Evolutionary conservation across 192 early-diverging fungal species (phyloP).

Genomic region (Ramicandelaber brevisporus): DNA sequence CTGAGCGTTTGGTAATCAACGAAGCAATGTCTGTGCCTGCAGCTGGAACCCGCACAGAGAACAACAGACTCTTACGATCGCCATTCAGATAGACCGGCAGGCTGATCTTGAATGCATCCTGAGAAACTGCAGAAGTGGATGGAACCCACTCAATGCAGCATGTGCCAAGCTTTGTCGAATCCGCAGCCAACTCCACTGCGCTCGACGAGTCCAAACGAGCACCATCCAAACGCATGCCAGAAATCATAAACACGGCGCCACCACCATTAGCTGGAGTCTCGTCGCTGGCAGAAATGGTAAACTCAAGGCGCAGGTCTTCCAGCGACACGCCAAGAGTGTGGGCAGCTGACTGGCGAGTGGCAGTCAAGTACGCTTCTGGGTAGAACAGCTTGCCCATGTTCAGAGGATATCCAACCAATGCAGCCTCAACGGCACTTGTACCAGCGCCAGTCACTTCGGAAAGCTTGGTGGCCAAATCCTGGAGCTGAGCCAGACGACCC

Average conservation of each 20-base stretch:
- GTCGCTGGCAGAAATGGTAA: conserved; percentile 9
- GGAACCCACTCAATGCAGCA: conserved; percentile 16
- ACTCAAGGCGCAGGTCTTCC: conserved; percentile 42
- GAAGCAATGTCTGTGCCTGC: too few relatives aligned
- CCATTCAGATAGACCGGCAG: conserved; percentile 42
- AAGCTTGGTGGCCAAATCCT: conserved; percentile 16
- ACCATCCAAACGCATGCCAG: conserved; percentile 21
- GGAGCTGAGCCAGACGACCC: conserved; percentile 35
- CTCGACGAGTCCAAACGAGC: conserved; percentile 12
- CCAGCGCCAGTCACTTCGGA: conserved; percentile 1
- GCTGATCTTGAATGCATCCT: conserved; percentile 1
- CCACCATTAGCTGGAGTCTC: conserved; percentile 3
- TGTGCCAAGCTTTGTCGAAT: conserved; percentile 6
- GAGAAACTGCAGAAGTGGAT: conserved; percentile 2
- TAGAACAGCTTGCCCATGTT: conserved; percentile 72
- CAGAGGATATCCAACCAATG: conserved; percentile 16
- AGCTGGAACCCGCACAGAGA: conserved; percentile 18
- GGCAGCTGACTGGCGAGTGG: conserved; percentile 64
- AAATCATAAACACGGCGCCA: conserved; percentile 5
- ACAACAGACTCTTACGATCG: conserved; percentile 29
- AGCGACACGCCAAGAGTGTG: conserved; percentile 47
- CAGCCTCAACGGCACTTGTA: conserved; percentile 1
- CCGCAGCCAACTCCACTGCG: conserved; percentile 7
- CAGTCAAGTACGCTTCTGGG: conserved; percentile 78
- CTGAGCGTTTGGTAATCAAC: too few relatives aligned